Evolutionary conservation across 2,329 filamentous ascomycete genomes (phyloP).

Genomic region (Aspergillus tamarii): DNA sequence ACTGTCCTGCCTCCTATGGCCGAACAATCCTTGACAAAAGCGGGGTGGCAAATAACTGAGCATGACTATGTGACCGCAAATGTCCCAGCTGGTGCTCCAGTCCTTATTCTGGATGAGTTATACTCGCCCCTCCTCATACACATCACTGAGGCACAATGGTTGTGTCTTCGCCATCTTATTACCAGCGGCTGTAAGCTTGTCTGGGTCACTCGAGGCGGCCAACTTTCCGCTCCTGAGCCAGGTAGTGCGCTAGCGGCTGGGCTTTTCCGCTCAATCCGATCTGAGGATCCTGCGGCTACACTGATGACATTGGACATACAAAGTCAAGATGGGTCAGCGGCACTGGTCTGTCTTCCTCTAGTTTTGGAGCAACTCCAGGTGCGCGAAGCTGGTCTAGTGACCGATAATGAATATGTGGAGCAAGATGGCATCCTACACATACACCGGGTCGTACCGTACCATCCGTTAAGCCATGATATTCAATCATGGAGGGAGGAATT

Average conservation of each 20-base stretch:
- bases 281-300: conserved; percentile 9
- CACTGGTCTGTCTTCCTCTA: neutral
- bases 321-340: neutral
- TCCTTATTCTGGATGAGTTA: conserved; percentile 7
- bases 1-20: neutral
- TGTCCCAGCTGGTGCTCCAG: neutral
- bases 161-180: neutral
- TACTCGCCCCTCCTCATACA: conserved; percentile 3
- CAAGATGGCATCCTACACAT: conserved; percentile 16
- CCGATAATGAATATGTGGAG: conserved; percentile 22
- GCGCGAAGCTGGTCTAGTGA: neutral
- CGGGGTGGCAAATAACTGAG: conserved; percentile 4
- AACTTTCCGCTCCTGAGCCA: neutral
- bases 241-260: conserved; percentile 11
- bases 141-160: conserved; percentile 6
- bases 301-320: conserved; percentile 14
- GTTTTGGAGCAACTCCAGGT: neutral
- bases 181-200: conserved; percentile 7
- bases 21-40: neutral
- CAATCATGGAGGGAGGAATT: neutral
- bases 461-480: neutral
- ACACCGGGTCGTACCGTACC: conserved; percentile 11
- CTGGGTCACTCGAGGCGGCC: conserved; percentile 14
- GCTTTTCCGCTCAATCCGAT: conserved; percentile 12
- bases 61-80: neutral